Evolutionary conservation across 75 land plant species (phyloP).

Genomic region (Sequoiadendron giganteum): DNA sequence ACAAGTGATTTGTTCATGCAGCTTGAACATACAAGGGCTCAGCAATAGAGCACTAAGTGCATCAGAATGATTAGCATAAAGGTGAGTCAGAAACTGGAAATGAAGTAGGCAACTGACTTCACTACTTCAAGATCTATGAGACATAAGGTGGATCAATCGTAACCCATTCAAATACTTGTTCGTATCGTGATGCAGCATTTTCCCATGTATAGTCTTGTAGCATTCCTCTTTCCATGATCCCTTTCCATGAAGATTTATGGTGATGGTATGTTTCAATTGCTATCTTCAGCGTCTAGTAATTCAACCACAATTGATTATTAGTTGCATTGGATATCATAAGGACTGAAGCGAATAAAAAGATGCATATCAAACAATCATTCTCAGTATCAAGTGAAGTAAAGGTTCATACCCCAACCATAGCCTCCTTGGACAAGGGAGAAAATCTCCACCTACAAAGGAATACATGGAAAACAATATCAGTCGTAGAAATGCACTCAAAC

Average conservation of each 20-base stretch:
- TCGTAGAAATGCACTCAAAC: not conserved
- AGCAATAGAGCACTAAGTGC: not conserved
- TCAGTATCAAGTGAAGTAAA: not conserved
- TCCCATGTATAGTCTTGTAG: constrained; percentile 77
- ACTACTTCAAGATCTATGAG: not conserved
- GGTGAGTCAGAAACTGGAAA: not conserved
- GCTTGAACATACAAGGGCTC: not conserved
- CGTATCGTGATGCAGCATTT: constrained; percentile 83
- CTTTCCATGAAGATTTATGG: constrained; percentile 76
- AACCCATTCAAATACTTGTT: constrained; percentile 91
- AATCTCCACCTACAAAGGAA: constrained; percentile 73
- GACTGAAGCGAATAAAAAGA: not conserved
- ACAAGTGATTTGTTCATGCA: not conserved
- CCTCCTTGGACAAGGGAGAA: constrained; percentile 75
- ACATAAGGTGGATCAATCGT: constrained; percentile 84
- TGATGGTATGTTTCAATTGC: constrained; percentile 63
- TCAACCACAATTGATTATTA: constrained; percentile 10
- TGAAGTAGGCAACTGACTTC: not conserved
- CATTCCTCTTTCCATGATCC: constrained; percentile 87
- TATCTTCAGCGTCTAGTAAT: constrained; percentile 47
- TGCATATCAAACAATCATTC: not conserved
- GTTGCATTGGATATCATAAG: not conserved
- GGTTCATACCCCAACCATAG: constrained; percentile 69
- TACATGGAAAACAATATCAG: constrained; percentile 6
- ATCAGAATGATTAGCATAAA: not conserved